phyloP scores from a whole-genome alignment of 1,284 basidiomycete genomes.

The Schizopora paradoxa region DNA sequence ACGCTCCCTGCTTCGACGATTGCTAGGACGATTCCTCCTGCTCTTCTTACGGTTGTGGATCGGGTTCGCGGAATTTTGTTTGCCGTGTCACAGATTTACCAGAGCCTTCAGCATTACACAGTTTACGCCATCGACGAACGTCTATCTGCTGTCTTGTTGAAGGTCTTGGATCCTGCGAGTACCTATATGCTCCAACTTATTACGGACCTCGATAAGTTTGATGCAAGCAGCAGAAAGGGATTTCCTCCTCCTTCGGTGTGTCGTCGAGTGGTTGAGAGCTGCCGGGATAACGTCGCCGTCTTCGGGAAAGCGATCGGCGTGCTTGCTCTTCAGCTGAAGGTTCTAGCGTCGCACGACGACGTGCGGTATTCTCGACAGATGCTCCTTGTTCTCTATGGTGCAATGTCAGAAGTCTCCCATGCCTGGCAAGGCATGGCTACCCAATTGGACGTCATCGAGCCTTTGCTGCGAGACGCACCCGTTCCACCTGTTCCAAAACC shows the following conservation, averaged over 20 bases:
- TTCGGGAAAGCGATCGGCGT: slow-evolving; percentile 88
- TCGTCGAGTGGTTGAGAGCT: slow-evolving; percentile 75
- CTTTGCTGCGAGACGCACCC: slow-evolving; percentile 49
- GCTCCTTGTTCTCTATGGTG: slow-evolving; percentile 85
- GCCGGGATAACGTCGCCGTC: slow-evolving; percentile 79
- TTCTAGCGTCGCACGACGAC: slow-evolving; percentile 73
- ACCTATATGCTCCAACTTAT: slow-evolving; percentile 82
- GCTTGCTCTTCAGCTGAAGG: slow-evolving; percentile 76
- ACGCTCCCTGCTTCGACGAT: slow-evolving; percentile 67
- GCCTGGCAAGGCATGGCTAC: slow-evolving; percentile 82
- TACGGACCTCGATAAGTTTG: slow-evolving; percentile 88
- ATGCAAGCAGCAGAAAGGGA: slow-evolving; percentile 70
- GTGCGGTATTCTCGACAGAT: slow-evolving; percentile 86
- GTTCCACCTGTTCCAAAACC: slow-evolving; percentile 26
- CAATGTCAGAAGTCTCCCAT: slow-evolving; percentile 81
- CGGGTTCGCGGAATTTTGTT: slow-evolving; percentile 90
- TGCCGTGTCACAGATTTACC: slow-evolving; percentile 88
- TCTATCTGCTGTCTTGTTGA: slow-evolving; percentile 74
- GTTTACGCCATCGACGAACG: slow-evolving; percentile 83
- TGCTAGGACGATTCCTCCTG: slow-evolving; percentile 66
- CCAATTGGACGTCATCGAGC: slow-evolving; percentile 66
- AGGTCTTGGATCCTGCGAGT: slow-evolving; percentile 83
- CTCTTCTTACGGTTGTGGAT: slow-evolving; percentile 77
- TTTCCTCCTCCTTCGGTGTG: slow-evolving; percentile 72
- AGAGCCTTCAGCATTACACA: slow-evolving; percentile 86